Conservation (phyloP, 2,329 filamentous ascomycete species). For the Endoconidiophora laricicola region DNA sequence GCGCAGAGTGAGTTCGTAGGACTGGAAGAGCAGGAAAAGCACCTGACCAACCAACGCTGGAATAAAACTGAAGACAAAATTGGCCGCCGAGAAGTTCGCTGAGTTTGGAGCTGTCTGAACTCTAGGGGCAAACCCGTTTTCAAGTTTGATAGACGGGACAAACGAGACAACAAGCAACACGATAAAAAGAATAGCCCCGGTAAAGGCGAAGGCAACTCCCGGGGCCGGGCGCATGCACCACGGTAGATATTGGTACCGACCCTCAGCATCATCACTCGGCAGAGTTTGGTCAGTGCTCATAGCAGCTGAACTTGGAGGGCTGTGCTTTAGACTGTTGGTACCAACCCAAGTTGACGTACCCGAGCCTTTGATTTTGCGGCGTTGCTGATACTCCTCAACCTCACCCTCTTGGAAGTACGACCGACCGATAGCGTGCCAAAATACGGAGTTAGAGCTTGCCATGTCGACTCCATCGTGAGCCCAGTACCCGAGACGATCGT, state of each 20-base stretch:
- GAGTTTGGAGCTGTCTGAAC: slow-evolving; percentile 42
- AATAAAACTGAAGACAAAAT: slow-evolving; percentile 73
- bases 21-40: slow-evolving; percentile 49
- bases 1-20: slow-evolving; percentile 48
- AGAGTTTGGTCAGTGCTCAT: slow-evolving; percentile 3
- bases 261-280: slow-evolving; percentile 9
- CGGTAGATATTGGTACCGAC: slow-evolving; percentile 47
- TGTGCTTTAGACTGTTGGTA: not conserved
- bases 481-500: slow-evolving; percentile 77
- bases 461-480: slow-evolving; percentile 26
- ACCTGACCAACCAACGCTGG: slow-evolving; percentile 51
- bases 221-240: slow-evolving; percentile 56
- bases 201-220: slow-evolving; percentile 48
- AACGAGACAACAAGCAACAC: slow-evolving; percentile 68
- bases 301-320: slow-evolving; percentile 1
- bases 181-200: slow-evolving; percentile 43
- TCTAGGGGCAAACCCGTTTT: slow-evolving; percentile 53
- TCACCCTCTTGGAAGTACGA: slow-evolving; percentile 11
- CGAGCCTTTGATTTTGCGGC: slow-evolving; percentile 1
- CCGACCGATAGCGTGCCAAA: slow-evolving; percentile 65
- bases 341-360: slow-evolving; percentile 1
- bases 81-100: slow-evolving; percentile 63
- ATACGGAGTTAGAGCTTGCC: slow-evolving; percentile 40
- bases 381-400: slow-evolving; percentile 1
- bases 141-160: slow-evolving; percentile 47